A percentile compares a stretch with the other conserved stretches of the same genome.
phyloP scores from a whole-genome alignment of 345 rosid species.

The Salix exigua region DNA sequence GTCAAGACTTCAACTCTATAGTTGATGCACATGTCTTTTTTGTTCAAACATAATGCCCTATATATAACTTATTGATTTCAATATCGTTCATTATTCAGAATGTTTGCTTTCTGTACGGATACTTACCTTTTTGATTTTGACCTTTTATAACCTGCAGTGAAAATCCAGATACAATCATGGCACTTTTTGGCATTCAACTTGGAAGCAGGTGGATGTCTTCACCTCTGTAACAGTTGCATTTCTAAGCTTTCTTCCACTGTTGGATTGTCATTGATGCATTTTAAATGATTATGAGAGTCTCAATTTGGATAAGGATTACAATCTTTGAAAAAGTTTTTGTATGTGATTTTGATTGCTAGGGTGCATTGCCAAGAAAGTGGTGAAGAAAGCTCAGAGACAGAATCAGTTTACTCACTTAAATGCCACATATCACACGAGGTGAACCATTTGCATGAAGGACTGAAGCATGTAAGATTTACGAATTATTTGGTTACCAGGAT shows the following conservation, averaged over 20 bases:
- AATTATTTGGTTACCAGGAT: background rate
- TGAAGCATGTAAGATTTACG: conserved; percentile 71
- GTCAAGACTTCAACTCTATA: too few relatives aligned
- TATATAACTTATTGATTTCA: background rate
- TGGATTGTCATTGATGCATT: background rate
- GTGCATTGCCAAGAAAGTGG: conserved; percentile 89
- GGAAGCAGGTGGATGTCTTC: conserved; percentile 61
- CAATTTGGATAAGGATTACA: background rate
- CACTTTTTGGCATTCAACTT: conserved; percentile 80
- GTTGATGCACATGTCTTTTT: too few relatives aligned
- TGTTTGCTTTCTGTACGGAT: background rate
- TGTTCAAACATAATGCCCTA: background rate
- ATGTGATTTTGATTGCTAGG: conserved; percentile 28
- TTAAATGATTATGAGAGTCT: background rate
- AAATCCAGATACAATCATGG: conserved; percentile 61
- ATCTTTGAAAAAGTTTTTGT: background rate
- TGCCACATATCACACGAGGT: conserved; percentile 98
- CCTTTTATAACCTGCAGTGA: conserved; percentile 43
- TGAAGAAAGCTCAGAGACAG: conserved; percentile 80
- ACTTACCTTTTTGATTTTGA: background rate
- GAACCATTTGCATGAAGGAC: conserved; percentile 97
- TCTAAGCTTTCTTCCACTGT: background rate
- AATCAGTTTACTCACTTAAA: conserved; percentile 83
- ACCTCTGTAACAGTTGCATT: background rate
- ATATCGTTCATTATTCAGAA: background rate